Conservation (phyloP, 495 filamentous ascomycete genomes). For the Aspergillus indologenus region DNA sequence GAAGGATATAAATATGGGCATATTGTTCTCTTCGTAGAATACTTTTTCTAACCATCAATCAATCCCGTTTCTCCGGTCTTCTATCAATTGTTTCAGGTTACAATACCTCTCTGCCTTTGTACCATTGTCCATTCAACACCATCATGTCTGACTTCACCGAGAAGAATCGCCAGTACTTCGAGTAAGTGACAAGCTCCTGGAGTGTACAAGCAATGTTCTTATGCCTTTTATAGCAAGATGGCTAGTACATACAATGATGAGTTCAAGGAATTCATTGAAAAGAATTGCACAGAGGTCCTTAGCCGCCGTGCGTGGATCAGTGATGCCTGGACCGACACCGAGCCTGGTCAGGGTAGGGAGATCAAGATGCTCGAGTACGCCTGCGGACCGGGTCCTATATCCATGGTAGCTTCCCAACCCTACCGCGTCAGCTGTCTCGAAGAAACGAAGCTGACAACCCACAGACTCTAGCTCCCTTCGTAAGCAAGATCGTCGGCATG, state of each 20-base stretch:
- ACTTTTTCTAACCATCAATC: not conserved
- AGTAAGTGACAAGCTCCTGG: slow-evolving; percentile 38
- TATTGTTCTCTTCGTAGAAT: not conserved
- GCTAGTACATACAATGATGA: slow-evolving; percentile 43
- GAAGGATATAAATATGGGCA: slow-evolving; percentile 4
- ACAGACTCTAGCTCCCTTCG: slow-evolving; percentile 58
- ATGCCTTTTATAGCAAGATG: slow-evolving; percentile 36
- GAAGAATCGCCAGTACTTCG: slow-evolving; percentile 51
- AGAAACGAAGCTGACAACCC: not conserved
- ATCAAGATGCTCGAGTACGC: slow-evolving; percentile 71
- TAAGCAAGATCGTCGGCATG: slow-evolving; percentile 59
- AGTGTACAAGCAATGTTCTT: too few species aligned
- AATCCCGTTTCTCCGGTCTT: not conserved
- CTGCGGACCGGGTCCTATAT: slow-evolving; percentile 66
- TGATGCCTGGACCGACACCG: slow-evolving; percentile 51
- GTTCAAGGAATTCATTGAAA: slow-evolving; percentile 36
- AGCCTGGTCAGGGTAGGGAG: slow-evolving; percentile 36
- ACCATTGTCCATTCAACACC: slow-evolving; percentile 1
- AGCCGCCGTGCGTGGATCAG: slow-evolving; percentile 59
- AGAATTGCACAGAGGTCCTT: slow-evolving; percentile 37
- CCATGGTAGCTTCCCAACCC: slow-evolving; percentile 37
- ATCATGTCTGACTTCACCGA: slow-evolving; percentile 46
- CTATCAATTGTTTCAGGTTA: not conserved
- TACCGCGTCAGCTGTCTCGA: not conserved
- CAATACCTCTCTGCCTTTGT: not conserved